These are phyloP conservation scores for Paecilomyces dactylethromorphus DNA, from an alignment of 2,329 filamentous ascomycete genomes.

Conservation along the genomic window DNA sequence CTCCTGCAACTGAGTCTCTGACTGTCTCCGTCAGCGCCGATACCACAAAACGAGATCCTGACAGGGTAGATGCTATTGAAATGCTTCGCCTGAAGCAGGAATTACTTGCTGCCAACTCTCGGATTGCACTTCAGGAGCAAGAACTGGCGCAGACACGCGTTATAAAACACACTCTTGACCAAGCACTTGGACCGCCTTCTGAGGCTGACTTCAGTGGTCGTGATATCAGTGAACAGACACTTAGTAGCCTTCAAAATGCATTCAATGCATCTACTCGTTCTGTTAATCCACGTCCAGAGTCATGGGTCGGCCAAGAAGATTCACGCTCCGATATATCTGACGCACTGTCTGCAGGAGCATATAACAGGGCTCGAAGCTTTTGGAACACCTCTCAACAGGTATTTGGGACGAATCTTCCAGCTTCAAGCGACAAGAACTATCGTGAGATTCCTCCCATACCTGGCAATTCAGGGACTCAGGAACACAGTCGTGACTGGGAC, in stretches of 20 bases:
- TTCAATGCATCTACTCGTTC: conserved; percentile 46
- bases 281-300: conserved; percentile 34
- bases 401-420: conserved; percentile 20
- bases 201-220: conserved; percentile 45
- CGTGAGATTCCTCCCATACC: conserved; percentile 15
- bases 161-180: conserved; percentile 56
- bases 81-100: conserved; percentile 52
- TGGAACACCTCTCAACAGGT: conserved; percentile 20
- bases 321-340: conserved; percentile 40
- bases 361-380: conserved; percentile 30
- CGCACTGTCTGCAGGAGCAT: conserved; percentile 33
- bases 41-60: conserved; percentile 5
- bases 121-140: conserved; percentile 54
- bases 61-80: conserved; percentile 38
- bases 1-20: conserved; percentile 10
- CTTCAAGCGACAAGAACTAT: conserved; percentile 21
- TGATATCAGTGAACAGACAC: conserved; percentile 46
- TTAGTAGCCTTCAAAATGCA: conserved; percentile 44
- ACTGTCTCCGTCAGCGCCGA: conserved; percentile 7
- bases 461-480: conserved; percentile 16
- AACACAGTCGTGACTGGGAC: conserved; percentile 25
- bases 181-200: conserved; percentile 49
- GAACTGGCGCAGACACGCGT: conserved; percentile 55
- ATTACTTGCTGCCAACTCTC: conserved; percentile 50
- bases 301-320: conserved; percentile 40